Percentiles rank a stretch among this genome's conserved stretches.
Evolutionary conservation across 352 stramenopile species (phyloP).

Genomic region (Globisporangium lucens): DNA sequence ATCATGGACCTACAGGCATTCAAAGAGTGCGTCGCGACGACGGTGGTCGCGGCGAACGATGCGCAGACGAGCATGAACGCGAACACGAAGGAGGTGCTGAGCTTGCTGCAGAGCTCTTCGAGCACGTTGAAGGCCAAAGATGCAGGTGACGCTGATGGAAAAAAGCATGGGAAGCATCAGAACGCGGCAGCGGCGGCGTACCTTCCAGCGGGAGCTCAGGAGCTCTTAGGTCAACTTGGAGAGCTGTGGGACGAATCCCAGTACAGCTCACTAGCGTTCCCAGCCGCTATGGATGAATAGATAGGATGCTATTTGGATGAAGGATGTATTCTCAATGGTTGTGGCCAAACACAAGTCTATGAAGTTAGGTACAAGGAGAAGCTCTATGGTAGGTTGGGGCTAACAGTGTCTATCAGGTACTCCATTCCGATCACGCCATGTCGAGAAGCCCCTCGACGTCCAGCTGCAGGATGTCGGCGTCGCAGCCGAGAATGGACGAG

Average conservation of each 20-base stretch:
- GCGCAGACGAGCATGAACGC: conserved; percentile 55
- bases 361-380: not conserved
- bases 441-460: conserved; percentile 93
- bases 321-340: not conserved
- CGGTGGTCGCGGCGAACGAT: conserved; percentile 52
- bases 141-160: conserved; percentile 6
- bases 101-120: conserved; percentile 47
- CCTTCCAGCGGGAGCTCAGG: conserved; percentile 26
- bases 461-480: conserved; percentile 97
- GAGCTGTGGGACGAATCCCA: conserved; percentile 82
- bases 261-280: conserved; percentile 74
- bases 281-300: conserved; percentile 15
- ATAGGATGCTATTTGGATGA: not conserved
- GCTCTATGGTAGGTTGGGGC: not conserved
- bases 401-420: not conserved
- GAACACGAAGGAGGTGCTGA: conserved; percentile 63
- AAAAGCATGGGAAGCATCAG: conserved; percentile 6
- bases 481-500: conserved; percentile 82
- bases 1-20: conserved; percentile 79
- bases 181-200: conserved; percentile 2
- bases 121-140: conserved; percentile 35
- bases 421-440: conserved; percentile 24
- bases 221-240: conserved; percentile 60
- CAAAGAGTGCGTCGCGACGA: conserved; percentile 70
- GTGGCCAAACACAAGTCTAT: not conserved